phyloP scores from a whole-genome alignment of 345 rosid species.

The Syzygium oleosum region DNA sequence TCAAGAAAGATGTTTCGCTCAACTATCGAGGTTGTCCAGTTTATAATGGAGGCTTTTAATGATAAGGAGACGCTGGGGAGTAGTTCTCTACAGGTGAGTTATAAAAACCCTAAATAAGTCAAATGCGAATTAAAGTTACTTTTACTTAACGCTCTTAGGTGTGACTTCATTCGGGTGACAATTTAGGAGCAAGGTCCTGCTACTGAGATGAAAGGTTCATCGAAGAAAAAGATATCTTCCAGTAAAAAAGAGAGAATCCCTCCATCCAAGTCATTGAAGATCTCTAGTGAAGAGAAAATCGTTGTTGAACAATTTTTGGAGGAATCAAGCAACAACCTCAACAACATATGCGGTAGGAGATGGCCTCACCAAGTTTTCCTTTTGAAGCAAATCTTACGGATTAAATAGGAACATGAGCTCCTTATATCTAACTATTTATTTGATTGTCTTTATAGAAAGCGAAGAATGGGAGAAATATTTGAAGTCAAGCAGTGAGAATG shows the following conservation, averaged over 20 bases:
- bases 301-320: neutral
- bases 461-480: neutral
- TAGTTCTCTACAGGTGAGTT: neutral
- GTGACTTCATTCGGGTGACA: neutral
- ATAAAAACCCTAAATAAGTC: no score
- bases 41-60: neutral
- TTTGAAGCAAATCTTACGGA: neutral
- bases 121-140: neutral
- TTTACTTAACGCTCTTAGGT: neutral
- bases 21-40: neutral
- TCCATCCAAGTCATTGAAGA: neutral
- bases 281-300: neutral
- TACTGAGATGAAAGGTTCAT: neutral
- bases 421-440: neutral
- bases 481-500: neutral
- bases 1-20: neutral
- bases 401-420: neutral
- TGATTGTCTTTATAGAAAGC: neutral
- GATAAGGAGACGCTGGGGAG: neutral
- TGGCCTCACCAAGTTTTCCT: neutral
- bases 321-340: neutral
- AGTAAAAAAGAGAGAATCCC: neutral
- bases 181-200: neutral
- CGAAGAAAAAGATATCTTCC: neutral
- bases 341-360: neutral